Conservation (phyloP, 768 basidiomycete genomes). For the Mrakia gelida region DNA sequence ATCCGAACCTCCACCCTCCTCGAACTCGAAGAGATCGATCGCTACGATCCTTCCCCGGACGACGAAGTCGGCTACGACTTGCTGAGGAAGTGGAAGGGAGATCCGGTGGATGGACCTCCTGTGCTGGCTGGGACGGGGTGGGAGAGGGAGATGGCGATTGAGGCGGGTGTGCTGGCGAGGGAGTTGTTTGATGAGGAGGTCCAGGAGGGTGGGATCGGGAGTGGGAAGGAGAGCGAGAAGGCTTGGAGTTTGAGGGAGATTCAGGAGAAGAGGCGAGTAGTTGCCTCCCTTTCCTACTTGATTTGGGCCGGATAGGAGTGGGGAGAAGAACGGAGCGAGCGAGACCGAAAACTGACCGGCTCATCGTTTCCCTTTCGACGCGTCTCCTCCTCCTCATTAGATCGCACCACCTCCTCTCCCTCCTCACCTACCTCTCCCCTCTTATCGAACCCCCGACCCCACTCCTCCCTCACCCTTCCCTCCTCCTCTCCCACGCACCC, state of each 20-base stretch:
- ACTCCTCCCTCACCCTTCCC: constrained; percentile 49
- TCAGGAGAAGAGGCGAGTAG: background rate
- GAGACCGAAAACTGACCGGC: background rate
- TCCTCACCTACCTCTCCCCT: constrained; percentile 52
- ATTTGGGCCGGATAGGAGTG: no score
- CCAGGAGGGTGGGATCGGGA: background rate
- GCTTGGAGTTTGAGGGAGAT: background rate
- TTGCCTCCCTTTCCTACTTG: background rate
- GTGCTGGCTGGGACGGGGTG: constrained; percentile 27
- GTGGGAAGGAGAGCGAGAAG: background rate
- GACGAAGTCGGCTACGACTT: constrained; percentile 48
- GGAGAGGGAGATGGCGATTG: constrained; percentile 4
- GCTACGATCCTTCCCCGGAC: constrained; percentile 41
- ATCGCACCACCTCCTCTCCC: constrained; percentile 50
- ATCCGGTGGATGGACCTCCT: constrained; percentile 35
- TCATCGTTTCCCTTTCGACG: constrained; percentile 25
- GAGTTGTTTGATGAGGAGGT: constrained; percentile 20
- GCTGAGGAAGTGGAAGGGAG: constrained; percentile 29
- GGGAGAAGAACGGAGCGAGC: background rate
- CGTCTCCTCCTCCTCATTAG: constrained; percentile 40
- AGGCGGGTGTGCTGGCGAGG: background rate
- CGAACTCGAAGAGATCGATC: constrained; percentile 45
- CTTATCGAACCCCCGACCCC: constrained; percentile 49
- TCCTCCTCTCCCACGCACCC: constrained; percentile 68
- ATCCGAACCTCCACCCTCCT: constrained; percentile 44